phyloP scores from a whole-genome alignment of 768 basidiomycete genomes.

The Hydnum rufescens region DNA sequence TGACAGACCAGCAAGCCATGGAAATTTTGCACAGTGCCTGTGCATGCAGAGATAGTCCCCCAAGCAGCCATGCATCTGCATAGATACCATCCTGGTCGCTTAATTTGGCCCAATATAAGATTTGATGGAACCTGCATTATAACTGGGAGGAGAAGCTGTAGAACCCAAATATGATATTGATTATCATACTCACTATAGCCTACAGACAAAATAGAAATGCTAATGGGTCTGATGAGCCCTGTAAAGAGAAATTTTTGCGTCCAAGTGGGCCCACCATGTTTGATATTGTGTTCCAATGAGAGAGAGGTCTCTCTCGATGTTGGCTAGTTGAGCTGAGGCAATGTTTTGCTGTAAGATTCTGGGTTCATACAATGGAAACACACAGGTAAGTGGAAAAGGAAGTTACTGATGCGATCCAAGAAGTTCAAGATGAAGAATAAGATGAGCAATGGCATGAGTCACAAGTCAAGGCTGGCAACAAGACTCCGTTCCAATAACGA shows the following conservation, averaged over 20 bases:
- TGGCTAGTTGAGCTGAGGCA: background rate
- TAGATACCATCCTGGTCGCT: background rate
- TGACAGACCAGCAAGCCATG: constrained; percentile 42
- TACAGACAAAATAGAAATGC: background rate
- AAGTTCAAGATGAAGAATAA: background rate
- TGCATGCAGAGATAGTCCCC: background rate
- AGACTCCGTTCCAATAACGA: background rate
- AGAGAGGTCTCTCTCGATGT: background rate
- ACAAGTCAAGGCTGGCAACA: background rate
- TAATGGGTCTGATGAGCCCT: background rate
- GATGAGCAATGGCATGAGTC: background rate
- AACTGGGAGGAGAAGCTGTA: background rate
- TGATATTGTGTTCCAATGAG: background rate
- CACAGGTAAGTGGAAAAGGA: background rate
- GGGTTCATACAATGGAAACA: background rate
- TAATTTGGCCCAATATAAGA: background rate
- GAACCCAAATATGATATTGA: background rate
- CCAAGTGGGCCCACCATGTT: background rate
- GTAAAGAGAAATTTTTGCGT: no score
- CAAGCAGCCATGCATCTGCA: background rate
- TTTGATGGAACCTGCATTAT: background rate
- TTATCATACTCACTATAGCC: background rate
- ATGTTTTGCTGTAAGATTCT: background rate
- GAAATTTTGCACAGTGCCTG: constrained; percentile 23
- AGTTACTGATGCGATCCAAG: background rate